Conservation (phyloP, 2,329 filamentous ascomycete species). For the Xylariaceae sp. region DNA sequence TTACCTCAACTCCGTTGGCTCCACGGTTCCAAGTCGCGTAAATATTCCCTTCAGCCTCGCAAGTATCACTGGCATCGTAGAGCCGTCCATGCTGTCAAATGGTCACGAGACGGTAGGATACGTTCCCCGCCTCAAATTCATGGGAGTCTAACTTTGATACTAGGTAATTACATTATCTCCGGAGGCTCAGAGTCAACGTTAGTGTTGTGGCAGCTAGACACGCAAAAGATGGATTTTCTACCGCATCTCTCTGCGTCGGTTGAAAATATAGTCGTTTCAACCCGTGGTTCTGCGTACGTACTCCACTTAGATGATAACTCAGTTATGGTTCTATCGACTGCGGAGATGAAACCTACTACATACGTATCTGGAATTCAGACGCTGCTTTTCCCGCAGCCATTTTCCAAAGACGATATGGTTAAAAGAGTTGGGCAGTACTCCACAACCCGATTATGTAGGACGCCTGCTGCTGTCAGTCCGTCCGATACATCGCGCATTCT, state of each 20-base stretch:
- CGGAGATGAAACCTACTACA: slow-evolving; percentile 81
- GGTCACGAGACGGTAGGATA: slow-evolving; percentile 81
- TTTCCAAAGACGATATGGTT: slow-evolving; percentile 56
- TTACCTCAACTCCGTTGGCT: slow-evolving; percentile 58
- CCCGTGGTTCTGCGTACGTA: slow-evolving; percentile 77
- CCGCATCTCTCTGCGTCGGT: slow-evolving; percentile 89
- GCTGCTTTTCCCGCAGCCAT: slow-evolving; percentile 52
- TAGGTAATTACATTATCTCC: slow-evolving; percentile 91
- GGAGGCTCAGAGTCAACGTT: slow-evolving; percentile 88
- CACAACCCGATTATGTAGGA: slow-evolving; percentile 48
- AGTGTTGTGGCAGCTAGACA: slow-evolving; percentile 92
- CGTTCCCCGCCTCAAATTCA: slow-evolving; percentile 4
- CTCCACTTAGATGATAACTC: slow-evolving; percentile 91
- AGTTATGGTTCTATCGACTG: slow-evolving; percentile 84
- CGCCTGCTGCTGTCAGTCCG: slow-evolving; percentile 67
- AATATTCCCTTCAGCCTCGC: slow-evolving; percentile 58
- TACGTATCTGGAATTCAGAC: slow-evolving; percentile 84
- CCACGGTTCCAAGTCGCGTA: slow-evolving; percentile 42
- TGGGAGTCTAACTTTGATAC: slow-evolving; percentile 18
- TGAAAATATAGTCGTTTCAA: slow-evolving; percentile 81
- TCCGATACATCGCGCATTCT: slow-evolving; percentile 65
- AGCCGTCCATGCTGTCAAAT: slow-evolving; percentile 82
- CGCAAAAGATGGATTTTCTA: slow-evolving; percentile 77
- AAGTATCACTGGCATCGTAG: slow-evolving; percentile 91
- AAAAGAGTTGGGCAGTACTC: slow-evolving; percentile 52